A percentile compares a stretch with the other conserved stretches of the same genome.
phyloP scores from a whole-genome alignment of 805 yeast species.

The Candida tibetensis region DNA sequence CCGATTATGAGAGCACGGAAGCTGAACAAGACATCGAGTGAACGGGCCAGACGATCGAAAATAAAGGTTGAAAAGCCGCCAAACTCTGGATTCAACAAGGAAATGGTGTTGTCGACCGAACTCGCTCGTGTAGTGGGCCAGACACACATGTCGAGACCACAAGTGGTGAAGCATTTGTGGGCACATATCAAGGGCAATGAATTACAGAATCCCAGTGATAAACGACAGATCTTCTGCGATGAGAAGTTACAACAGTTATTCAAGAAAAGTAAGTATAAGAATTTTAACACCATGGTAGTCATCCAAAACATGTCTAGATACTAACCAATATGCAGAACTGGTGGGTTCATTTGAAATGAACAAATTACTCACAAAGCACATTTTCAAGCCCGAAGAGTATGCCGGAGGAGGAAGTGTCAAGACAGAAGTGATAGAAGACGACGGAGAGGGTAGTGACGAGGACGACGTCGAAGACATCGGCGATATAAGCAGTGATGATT shows the following conservation, averaged over 20 bases:
- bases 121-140: constrained; percentile 47
- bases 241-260: constrained; percentile 54
- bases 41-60: constrained; percentile 12
- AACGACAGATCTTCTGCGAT: constrained; percentile 64
- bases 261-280: constrained; percentile 47
- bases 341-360: constrained; percentile 59
- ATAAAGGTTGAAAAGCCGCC: constrained; percentile 19
- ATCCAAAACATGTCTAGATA: too few species aligned
- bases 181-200: constrained; percentile 59
- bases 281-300: neutral
- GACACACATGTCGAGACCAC: constrained; percentile 56
- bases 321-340: constrained; percentile 21
- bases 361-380: constrained; percentile 51
- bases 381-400: constrained; percentile 37
- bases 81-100: constrained; percentile 41
- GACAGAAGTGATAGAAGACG: constrained; percentile 5
- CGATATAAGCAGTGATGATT: neutral
- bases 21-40: constrained; percentile 10
- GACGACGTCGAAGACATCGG: constrained; percentile 8
- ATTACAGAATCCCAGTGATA: constrained; percentile 66
- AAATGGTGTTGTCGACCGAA: constrained; percentile 48
- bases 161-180: constrained; percentile 71
- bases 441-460: constrained; percentile 9
- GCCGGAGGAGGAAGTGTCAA: constrained; percentile 6
- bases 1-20: constrained; percentile 19